These are phyloP conservation scores for Fusarium beomiforme DNA, from an alignment of 2,329 filamentous ascomycete genomes.

Conservation along the genomic window DNA sequence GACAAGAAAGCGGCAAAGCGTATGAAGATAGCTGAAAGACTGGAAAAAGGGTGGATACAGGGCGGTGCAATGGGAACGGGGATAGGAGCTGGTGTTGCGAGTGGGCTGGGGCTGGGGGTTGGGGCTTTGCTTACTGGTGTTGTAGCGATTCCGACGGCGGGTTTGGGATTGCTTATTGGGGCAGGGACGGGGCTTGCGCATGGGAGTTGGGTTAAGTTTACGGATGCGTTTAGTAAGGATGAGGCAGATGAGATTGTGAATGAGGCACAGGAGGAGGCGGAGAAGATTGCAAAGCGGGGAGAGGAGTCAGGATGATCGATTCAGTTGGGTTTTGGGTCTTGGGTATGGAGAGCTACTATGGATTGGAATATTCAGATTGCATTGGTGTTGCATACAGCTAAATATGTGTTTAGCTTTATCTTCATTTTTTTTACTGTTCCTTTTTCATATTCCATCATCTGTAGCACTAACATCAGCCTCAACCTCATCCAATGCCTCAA, in stretches of 20 bases:
- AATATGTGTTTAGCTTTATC: not conserved
- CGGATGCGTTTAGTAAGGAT: slow-evolving; percentile 33
- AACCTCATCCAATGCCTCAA: not conserved
- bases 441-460: too few species aligned
- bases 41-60: slow-evolving; percentile 35
- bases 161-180: slow-evolving; percentile 32
- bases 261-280: slow-evolving; percentile 31
- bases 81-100: slow-evolving; percentile 35
- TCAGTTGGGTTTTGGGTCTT: too few species aligned
- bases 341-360: too few species aligned
- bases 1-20: slow-evolving; percentile 38
- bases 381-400: not conserved
- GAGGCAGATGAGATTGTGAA: slow-evolving; percentile 29
- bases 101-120: slow-evolving; percentile 29
- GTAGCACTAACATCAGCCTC: not conserved
- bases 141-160: slow-evolving; percentile 33
- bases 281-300: slow-evolving; percentile 19
- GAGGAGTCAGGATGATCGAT: too few species aligned
- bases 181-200: slow-evolving; percentile 34
- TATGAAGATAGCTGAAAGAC: slow-evolving; percentile 35
- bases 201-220: slow-evolving; percentile 36
- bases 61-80: slow-evolving; percentile 37
- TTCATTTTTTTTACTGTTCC: not conserved
- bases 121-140: slow-evolving; percentile 32
- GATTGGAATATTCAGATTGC: not conserved